phyloP scores from a whole-genome alignment of 371 early-diverging fungal species.

The Dipsacomyces acuminosporus region DNA sequence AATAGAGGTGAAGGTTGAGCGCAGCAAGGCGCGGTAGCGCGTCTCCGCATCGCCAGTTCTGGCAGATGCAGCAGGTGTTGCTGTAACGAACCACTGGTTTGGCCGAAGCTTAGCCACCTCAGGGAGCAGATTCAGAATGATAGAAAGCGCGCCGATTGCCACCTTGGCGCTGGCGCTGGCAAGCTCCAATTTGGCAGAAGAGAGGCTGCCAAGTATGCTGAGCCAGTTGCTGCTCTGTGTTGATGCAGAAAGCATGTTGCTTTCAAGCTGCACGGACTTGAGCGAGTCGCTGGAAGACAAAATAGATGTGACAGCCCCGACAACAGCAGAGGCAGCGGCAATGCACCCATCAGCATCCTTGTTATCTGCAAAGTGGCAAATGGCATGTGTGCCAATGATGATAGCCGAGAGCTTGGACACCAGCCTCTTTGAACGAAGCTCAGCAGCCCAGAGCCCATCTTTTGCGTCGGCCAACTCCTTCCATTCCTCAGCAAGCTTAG shows the following conservation, averaged over 20 bases:
- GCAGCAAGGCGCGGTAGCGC: conserved; percentile 20
- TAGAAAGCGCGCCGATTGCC: conserved; percentile 14
- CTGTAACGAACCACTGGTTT: conserved; percentile 16
- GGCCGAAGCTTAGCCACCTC: conserved; percentile 8
- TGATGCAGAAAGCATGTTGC: neutral
- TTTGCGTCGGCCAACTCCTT: conserved; percentile 12
- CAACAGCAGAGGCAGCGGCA: conserved; percentile 3
- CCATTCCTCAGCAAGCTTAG: conserved; percentile 47
- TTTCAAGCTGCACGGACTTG: neutral
- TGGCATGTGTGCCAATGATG: conserved; percentile 17
- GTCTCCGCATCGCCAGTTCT: conserved; percentile 4
- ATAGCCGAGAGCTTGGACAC: conserved; percentile 11
- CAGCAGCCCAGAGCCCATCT: conserved; percentile 10
- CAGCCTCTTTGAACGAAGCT: conserved; percentile 5
- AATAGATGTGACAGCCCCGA: conserved; percentile 7
- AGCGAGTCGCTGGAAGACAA: neutral
- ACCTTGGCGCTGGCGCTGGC: neutral
- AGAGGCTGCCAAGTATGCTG: conserved; percentile 5
- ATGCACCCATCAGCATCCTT: neutral
- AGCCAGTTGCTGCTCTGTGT: conserved; percentile 6
- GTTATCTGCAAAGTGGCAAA: conserved; percentile 1
- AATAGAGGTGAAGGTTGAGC: conserved; percentile 12
- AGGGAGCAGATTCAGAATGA: conserved; percentile 10
- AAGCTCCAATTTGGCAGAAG: neutral
- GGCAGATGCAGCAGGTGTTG: neutral